Evolutionary conservation across 345 rosid genomes (phyloP).

Genomic region (Eucalyptus sp.): DNA sequence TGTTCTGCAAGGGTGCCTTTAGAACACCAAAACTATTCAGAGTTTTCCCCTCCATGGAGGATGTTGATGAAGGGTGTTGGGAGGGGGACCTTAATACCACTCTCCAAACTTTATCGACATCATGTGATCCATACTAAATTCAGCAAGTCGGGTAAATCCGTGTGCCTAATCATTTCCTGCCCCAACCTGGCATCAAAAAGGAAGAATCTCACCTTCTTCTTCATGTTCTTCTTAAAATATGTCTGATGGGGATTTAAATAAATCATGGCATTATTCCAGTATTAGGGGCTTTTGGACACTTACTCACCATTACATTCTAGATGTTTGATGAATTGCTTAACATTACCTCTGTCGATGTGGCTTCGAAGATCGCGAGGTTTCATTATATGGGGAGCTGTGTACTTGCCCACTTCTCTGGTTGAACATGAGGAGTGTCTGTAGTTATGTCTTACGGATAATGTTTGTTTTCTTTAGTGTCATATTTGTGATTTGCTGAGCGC

Average conservation of each 20-base stretch:
- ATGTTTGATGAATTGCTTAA: neutral
- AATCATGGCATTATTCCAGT: neutral
- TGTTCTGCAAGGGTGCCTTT: too few relatives aligned
- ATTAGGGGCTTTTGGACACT: neutral
- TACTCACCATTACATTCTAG: neutral
- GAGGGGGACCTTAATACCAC: too few relatives aligned
- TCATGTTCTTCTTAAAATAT: too few relatives aligned
- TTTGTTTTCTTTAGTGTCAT: neutral
- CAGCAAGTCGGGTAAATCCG: too few relatives aligned
- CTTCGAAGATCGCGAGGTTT: neutral
- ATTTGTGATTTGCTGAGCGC: too few relatives aligned
- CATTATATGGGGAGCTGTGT: neutral
- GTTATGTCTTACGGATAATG: neutral
- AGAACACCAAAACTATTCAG: too few relatives aligned
- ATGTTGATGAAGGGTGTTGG: too few relatives aligned
- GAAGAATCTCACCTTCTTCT: too few relatives aligned
- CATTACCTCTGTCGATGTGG: neutral
- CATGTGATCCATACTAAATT: neutral
- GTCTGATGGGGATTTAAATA: too few relatives aligned
- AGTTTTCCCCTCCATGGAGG: fast-evolving
- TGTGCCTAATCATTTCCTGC: too few relatives aligned
- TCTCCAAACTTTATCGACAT: too few relatives aligned
- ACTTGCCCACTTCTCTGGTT: neutral
- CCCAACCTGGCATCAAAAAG: too few relatives aligned
- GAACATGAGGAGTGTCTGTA: neutral